phyloP scores from a whole-genome alignment of 331 rosid genomes.

The Stylosanthes scabra region DNA sequence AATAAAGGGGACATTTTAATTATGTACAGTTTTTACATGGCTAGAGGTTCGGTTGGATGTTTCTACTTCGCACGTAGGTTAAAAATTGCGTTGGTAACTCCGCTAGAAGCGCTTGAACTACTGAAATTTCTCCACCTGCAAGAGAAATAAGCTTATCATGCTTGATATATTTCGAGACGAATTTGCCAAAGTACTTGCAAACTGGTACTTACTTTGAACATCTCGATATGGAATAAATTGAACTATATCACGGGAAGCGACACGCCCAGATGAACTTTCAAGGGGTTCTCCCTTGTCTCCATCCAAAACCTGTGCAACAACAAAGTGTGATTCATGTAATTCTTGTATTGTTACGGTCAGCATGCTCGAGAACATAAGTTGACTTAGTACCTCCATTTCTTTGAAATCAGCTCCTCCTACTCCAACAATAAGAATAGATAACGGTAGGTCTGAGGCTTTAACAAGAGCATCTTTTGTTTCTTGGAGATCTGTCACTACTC shows the following conservation, averaged over 20 bases:
- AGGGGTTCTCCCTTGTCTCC: constrained; percentile 91
- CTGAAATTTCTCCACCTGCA: constrained; percentile 79
- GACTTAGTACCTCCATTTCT: constrained; percentile 78
- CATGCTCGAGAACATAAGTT: background rate
- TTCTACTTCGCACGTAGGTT: constrained; percentile 75
- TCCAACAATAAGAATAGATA: constrained; percentile 89
- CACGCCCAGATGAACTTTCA: constrained; percentile 76
- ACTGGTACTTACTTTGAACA: constrained; percentile 69
- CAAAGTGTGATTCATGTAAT: constrained; percentile 2
- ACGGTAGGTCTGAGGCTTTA: constrained; percentile 86
- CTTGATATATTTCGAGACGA: background rate
- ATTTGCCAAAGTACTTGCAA: background rate
- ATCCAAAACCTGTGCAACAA: constrained; percentile 64
- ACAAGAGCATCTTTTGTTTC: constrained; percentile 97
- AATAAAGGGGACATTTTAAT: constrained; percentile 26
- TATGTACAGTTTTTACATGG: constrained; percentile 52
- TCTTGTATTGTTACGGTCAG: background rate
- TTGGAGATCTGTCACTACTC: constrained; percentile 95
- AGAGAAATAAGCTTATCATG: constrained; percentile 17
- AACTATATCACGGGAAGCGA: constrained; percentile 89
- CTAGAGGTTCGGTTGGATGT: constrained; percentile 63
- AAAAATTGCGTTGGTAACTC: constrained; percentile 87
- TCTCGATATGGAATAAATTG: constrained; percentile 87
- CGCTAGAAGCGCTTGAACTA: constrained; percentile 86
- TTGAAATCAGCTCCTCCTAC: constrained; percentile 97